Evolutionary conservation across 2,329 filamentous ascomycete genomes (phyloP), one percentile per base, ranked within the genome.

Genomic region (Dactylellina drechsleri): DNA sequence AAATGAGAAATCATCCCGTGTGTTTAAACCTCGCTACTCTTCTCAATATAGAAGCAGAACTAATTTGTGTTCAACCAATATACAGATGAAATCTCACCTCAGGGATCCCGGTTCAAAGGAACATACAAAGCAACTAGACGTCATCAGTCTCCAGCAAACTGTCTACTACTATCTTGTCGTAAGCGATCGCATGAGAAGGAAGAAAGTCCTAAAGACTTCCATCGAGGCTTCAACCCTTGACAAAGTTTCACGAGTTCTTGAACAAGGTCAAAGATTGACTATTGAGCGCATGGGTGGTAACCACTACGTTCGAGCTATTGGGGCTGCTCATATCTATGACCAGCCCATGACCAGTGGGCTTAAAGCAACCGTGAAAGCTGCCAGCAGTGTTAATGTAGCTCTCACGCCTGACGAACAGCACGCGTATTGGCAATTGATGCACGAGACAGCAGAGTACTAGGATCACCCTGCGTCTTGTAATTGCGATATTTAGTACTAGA

Each of bases 171-270:
- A 75, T 31, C 20, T 75, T 1, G 41, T 54, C 8, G 50, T 47
- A 3, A 59, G 43, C 10, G 64, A 75, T n/a, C 52, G 43, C 7
- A 58, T 75, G 16, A 64, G 60, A 56, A 65, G 12, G 7, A 75
- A 68, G 54, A 59, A 36, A 28, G 8, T 66, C 8, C 3, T 28
- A 16, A 16, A 23, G 23, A 36, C 28, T 15, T 62, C 71, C 0
- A 13, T 49, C 8, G 57, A 68, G 26, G 71, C 45, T 7, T 60
- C 43, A 6, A 68, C 64, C 26, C 47, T 47, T 18, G 20, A 56
- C 20, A 75, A 75, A 23, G 64, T 75, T n/a, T 54, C 26, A 8
- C 26, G 54, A 12, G 56, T 75, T 10, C 71, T 75, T 31, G 64
- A 75, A 18, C 58, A 36, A 13, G 71, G 71, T 7, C 71, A 75